Evolutionary conservation across 306 rosid genomes (phyloP).

Genomic region (Prosopis cineraria): DNA sequence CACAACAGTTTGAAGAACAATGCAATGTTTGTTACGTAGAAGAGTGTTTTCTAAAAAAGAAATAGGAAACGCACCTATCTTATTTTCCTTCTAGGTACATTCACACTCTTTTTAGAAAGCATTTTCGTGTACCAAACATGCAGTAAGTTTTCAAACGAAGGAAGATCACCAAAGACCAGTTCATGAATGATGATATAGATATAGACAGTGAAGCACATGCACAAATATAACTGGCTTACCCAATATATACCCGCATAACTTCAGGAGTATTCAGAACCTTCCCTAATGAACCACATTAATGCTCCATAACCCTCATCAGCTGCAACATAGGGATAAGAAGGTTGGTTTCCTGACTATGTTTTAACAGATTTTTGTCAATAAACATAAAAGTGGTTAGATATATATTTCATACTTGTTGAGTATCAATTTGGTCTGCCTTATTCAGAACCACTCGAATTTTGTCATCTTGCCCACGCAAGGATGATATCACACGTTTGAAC

Average conservation of each 20-base stretch:
- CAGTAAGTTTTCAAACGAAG: not conserved
- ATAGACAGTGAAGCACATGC: not conserved
- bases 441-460: slow-evolving; percentile 91
- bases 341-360: not conserved
- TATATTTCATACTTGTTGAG: slow-evolving; percentile 73
- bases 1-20: too few species aligned
- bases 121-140: too few species aligned
- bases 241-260: slow-evolving; percentile 89
- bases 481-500: slow-evolving; percentile 90
- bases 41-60: too few species aligned
- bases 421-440: slow-evolving; percentile 93
- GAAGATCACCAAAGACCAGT: not conserved
- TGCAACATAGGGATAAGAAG: slow-evolving; percentile 33
- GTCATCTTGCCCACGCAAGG: slow-evolving; percentile 87
- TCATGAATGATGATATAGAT: too few species aligned
- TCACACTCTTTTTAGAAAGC: too few species aligned
- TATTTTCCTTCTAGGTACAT: too few species aligned
- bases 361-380: not conserved
- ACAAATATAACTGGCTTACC: slow-evolving; percentile 51
- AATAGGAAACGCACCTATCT: too few species aligned
- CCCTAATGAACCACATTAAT: slow-evolving; percentile 99
- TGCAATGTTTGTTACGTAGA: too few species aligned
- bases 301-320: slow-evolving; percentile 99
- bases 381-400: not conserved
- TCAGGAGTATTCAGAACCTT: slow-evolving; percentile 93